A percentile compares a stretch with the other conserved stretches of the same genome.
phyloP scores from a whole-genome alignment of 2,329 filamentous ascomycete genomes.

The Mariannaea elegans region DNA sequence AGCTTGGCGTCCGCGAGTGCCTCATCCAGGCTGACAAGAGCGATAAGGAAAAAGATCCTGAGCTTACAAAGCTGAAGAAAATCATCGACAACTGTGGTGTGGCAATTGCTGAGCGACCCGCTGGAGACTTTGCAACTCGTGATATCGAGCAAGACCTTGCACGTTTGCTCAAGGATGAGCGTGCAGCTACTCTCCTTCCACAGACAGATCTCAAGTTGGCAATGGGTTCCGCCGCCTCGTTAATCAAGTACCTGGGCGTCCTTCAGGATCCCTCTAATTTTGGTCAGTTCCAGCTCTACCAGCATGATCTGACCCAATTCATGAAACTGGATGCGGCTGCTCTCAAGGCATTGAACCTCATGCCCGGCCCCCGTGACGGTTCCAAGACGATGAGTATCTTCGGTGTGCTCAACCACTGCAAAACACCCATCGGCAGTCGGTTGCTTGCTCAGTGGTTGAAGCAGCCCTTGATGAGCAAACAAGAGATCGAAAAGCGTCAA shows the following conservation, averaged over 20 bases:
- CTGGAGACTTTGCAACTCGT: constrained; percentile 81
- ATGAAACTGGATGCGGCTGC: constrained; percentile 99
- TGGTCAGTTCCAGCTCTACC: constrained; percentile 95
- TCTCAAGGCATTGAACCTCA: constrained; percentile 91
- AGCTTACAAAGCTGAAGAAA: constrained; percentile 84
- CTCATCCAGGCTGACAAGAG: constrained; percentile 81
- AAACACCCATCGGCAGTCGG: constrained; percentile 91
- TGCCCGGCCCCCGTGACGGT: constrained; percentile 94
- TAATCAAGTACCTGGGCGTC: constrained; percentile 94
- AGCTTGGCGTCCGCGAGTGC: constrained; percentile 94
- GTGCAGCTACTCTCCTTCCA: constrained; percentile 77
- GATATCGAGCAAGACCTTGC: constrained; percentile 97
- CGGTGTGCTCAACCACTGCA: constrained; percentile 95
- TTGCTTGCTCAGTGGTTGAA: constrained; percentile 96
- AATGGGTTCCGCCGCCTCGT: constrained; percentile 91
- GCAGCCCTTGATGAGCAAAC: constrained; percentile 91
- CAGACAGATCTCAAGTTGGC: constrained; percentile 94
- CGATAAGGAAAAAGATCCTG: constrained; percentile 87
- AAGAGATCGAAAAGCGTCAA: constrained; percentile 89
- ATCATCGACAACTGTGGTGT: constrained; percentile 95
- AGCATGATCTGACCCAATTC: constrained; percentile 95
- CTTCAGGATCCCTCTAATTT: constrained; percentile 94
- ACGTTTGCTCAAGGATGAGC: constrained; percentile 86
- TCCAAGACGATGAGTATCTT: constrained; percentile 98
- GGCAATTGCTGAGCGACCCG: constrained; percentile 82